Conservation (phyloP, 208 protist species). For the Leishmania tropica region DNA sequence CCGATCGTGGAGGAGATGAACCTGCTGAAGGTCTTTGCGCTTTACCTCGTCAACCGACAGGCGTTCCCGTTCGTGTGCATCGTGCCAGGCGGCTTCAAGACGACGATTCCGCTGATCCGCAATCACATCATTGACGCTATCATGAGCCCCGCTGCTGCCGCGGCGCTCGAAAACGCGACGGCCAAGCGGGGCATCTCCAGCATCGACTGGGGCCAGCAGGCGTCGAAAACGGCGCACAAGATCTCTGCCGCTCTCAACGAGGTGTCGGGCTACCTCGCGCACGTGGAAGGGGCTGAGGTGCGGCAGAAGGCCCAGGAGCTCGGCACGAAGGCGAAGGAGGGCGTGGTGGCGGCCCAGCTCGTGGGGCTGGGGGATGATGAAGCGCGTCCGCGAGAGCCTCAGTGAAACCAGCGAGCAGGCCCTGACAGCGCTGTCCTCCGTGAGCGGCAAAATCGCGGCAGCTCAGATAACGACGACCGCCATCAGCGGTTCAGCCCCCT, state of each 20-base stretch:
- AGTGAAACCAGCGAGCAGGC: constrained; percentile 32
- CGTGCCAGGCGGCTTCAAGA: constrained; percentile 70
- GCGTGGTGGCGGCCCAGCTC: constrained; percentile 45
- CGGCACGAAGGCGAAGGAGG: constrained; percentile 48
- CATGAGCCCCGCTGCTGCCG: constrained; percentile 21
- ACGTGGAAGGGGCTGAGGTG: constrained; percentile 41
- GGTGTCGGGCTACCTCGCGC: constrained; percentile 25
- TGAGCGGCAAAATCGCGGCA: background rate
- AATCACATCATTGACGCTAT: constrained; percentile 36
- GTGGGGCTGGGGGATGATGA: constrained; percentile 74
- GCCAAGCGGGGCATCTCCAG: background rate
- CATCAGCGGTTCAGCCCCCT: constrained; percentile 15
- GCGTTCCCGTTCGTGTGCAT: constrained; percentile 82
- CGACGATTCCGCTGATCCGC: constrained; percentile 72
- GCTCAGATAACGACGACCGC: background rate
- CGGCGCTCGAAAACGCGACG: background rate
- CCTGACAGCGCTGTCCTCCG: constrained; percentile 6
- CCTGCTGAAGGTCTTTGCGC: constrained; percentile 80
- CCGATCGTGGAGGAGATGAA: constrained; percentile 86
- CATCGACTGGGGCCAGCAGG: constrained; percentile 21
- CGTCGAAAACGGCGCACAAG: constrained; percentile 16
- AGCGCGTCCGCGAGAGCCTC: constrained; percentile 55
- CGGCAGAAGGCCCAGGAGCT: constrained; percentile 55
- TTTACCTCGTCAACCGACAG: constrained; percentile 72
- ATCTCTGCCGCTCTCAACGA: constrained; percentile 33